Evolutionary conservation across 805 yeast species (phyloP), one percentile per base, ranked within the genome.

Genomic region (Candida sonorensis): DNA sequence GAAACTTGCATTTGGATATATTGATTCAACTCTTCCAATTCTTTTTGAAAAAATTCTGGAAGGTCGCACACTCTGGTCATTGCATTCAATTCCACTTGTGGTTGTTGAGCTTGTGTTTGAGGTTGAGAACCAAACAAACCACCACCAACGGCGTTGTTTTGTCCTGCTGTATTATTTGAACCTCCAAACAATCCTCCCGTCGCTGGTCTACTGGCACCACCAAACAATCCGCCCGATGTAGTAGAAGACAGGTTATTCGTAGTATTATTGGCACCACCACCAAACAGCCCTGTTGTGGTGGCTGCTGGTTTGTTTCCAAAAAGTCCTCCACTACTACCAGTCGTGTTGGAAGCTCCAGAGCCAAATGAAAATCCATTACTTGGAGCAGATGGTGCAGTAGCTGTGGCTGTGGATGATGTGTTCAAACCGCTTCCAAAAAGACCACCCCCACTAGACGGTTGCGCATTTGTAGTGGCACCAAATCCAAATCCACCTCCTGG

Each of bases 61-160:
- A 83, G 59, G 38, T 81, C 90, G 7, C 76, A 75, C 8, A 83
- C 81, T 30, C 81, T 69, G 1, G 90, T 79, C 77, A 83, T 74
- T 10, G 87, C 76, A 9, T 81, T 79, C 27, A 83, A n/a, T n/a
- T n/a, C n/a, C n/a, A n/a, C n/a, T n/a, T 53, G 57, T 33, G 45
- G 57, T 16, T 56, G 60, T 25, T 40, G 45, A n/a, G n/a, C n/a
- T 15, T 33, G 40, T 16, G 38, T 44, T 19, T 29, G 23, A 21
- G 35, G 22, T 7, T 24, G 24, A 3, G 20, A 20, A 29, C 42
- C 46, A 29, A 44, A 45, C 14, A 37, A 25, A 9, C 43, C 46
- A 10, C 48, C 50, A 10, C 37, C 3, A 3, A 15, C 6, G 9
- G 27, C 25, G 1, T n/a, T n/a, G n/a, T n/a, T n/a, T n/a, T n/a